phyloP scores from a whole-genome alignment of 495 filamentous ascomycete genomes.

The Trichoderma reesei region DNA sequence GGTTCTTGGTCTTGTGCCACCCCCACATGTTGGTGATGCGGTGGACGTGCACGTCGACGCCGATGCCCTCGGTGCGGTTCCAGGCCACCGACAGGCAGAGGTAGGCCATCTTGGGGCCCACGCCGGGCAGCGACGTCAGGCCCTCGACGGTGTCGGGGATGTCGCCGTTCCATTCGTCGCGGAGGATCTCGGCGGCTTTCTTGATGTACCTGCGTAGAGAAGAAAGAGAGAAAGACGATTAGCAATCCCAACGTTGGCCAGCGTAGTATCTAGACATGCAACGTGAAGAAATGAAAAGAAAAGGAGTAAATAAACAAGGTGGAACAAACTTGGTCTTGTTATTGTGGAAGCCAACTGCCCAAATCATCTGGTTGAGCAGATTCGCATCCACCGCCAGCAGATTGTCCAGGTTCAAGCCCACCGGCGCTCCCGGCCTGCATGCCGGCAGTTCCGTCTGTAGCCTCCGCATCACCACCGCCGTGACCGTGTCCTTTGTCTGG shows the following conservation, averaged over 20 bases:
- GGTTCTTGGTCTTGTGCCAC: constrained; percentile 70
- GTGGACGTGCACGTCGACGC: constrained; percentile 63
- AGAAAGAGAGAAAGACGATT: background rate
- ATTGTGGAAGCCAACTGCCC: constrained; percentile 86
- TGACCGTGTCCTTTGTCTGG: constrained; percentile 95
- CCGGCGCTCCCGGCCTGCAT: constrained; percentile 22
- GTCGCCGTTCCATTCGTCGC: constrained; percentile 59
- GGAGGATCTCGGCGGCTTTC: constrained; percentile 59
- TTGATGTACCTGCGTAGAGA: constrained; percentile 66
- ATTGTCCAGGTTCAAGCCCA: constrained; percentile 63
- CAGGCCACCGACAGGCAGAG: constrained; percentile 66
- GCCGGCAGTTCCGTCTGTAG: constrained; percentile 64
- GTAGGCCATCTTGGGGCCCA: constrained; percentile 97
- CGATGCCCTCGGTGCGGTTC: constrained; percentile 50
- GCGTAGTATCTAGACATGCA: background rate
- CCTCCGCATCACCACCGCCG: constrained; percentile 69
- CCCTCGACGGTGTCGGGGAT: constrained; percentile 76
- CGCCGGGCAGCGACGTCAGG: constrained; percentile 73
- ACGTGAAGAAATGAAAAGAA: background rate
- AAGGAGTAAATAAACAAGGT: background rate
- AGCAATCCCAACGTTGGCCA: background rate
- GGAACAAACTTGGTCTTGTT: constrained; percentile 64
- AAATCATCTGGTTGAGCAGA: constrained; percentile 69
- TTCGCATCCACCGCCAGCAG: constrained; percentile 63
- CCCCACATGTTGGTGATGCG: constrained; percentile 95